phyloP scores from a whole-genome alignment of 495 filamentous ascomycete species.

The Aspergillus sclerotiicarbonarius region DNA sequence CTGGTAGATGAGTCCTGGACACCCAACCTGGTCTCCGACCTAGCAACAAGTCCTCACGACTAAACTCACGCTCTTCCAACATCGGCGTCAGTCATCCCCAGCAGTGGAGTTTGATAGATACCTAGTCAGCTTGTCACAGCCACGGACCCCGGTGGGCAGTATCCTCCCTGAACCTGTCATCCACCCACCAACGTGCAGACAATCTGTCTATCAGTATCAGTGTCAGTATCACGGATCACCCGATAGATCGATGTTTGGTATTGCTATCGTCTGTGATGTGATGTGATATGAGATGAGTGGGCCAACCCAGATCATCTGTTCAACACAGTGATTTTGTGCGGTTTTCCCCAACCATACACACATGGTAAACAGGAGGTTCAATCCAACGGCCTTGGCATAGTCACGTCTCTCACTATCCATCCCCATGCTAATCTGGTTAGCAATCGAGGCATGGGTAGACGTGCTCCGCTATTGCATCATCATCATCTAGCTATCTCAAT shows the following conservation, averaged over 20 bases:
- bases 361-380: too few species aligned
- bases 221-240: background rate
- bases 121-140: background rate
- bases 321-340: background rate
- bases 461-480: too few species aligned
- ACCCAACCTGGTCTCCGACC: background rate
- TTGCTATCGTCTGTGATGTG: background rate
- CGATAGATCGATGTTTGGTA: background rate
- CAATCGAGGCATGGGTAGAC: too few species aligned
- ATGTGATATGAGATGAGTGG: background rate
- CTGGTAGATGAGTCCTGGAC: constrained; percentile 61
- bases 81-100: background rate
- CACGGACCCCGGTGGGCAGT: background rate
- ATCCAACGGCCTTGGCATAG: too few species aligned
- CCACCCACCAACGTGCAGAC: background rate
- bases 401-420: too few species aligned
- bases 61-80: background rate
- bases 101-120: background rate
- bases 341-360: background rate
- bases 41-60: background rate
- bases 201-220: background rate
- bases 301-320: background rate
- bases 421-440: too few species aligned
- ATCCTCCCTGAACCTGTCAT: background rate
- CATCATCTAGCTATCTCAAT: too few species aligned